These are phyloP conservation scores for Talaromyces marneffei DNA, from an alignment of 2,329 filamentous ascomycete species.

Conservation along the genomic window DNA sequence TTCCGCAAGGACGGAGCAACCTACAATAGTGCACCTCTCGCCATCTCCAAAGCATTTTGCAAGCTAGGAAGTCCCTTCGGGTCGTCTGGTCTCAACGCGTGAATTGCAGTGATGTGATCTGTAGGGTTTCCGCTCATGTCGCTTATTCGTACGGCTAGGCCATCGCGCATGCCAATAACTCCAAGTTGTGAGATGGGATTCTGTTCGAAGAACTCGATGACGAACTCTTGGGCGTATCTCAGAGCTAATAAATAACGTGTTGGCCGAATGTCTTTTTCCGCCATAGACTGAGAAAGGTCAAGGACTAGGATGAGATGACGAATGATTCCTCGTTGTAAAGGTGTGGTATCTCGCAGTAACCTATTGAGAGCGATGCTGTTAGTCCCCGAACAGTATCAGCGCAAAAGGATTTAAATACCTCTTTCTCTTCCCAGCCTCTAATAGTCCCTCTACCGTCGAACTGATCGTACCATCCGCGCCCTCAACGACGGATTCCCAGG, in stretches of 20 bases:
- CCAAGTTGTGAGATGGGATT: conserved; percentile 96
- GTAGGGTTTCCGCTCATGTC: conserved; percentile 88
- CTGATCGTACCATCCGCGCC: conserved; percentile 73
- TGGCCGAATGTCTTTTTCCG: conserved; percentile 88
- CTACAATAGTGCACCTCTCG: conserved; percentile 79
- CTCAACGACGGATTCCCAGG: conserved; percentile 67
- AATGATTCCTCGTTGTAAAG: conserved; percentile 93
- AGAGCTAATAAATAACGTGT: conserved; percentile 78
- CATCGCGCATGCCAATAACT: conserved; percentile 88
- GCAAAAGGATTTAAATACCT: conserved; percentile 40
- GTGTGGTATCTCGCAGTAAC: conserved; percentile 86
- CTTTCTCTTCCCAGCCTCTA: conserved; percentile 78
- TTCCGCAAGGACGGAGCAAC: background rate
- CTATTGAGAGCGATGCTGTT: conserved; percentile 41
- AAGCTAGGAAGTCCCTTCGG: conserved; percentile 71
- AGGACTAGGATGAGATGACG: conserved; percentile 88
- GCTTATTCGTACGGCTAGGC: conserved; percentile 75
- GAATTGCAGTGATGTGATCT: conserved; percentile 74
- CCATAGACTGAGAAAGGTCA: conserved; percentile 90
- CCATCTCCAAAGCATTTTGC: conserved; percentile 96
- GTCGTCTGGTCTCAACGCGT: conserved; percentile 60
- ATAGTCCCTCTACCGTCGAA: conserved; percentile 62
- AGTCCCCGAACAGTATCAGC: background rate
- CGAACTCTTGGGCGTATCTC: conserved; percentile 78
- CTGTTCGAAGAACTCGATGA: conserved; percentile 94